These are phyloP conservation scores for Talaromyces borbonicus DNA, from an alignment of 495 filamentous ascomycete species.

Conservation along the genomic window DNA sequence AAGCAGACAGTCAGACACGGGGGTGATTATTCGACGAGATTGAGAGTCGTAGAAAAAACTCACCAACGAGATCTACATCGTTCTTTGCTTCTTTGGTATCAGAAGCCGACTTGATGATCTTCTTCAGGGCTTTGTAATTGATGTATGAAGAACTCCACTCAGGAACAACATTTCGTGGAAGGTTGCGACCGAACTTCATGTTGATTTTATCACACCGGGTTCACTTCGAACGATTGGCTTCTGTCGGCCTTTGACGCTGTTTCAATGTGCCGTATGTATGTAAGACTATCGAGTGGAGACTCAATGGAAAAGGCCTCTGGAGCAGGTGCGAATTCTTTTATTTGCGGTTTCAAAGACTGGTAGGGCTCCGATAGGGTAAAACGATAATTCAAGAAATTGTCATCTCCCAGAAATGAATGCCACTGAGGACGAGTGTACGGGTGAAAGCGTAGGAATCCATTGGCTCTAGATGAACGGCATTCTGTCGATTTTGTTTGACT, in stretches of 20 bases:
- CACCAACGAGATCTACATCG: conserved; percentile 70
- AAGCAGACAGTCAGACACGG: conserved; percentile 15
- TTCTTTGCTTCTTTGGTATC: conserved; percentile 53
- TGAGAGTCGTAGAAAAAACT: conserved; percentile 15
- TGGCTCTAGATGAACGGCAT: too few species aligned
- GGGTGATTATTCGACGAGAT: neutral
- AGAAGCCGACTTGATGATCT: conserved; percentile 73
- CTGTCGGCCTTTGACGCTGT: neutral
- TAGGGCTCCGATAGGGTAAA: too few species aligned
- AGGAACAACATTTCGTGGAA: conserved; percentile 88
- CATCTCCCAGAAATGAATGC: too few species aligned
- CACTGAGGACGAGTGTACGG: too few species aligned
- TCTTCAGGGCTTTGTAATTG: conserved; percentile 93
- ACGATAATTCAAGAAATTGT: too few species aligned
- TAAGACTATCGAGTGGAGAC: too few species aligned
- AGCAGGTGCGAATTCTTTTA: too few species aligned
- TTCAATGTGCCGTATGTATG: too few species aligned
- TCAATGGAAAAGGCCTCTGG: too few species aligned
- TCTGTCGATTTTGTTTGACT: too few species aligned
- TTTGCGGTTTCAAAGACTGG: too few species aligned
- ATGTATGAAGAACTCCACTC: conserved; percentile 93
- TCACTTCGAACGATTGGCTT: neutral
- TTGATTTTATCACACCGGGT: conserved; percentile 10
- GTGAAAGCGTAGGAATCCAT: too few species aligned
- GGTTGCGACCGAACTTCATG: conserved; percentile 80